Evolutionary conservation across 169 alveolate species (phyloP).

Genomic region (Amoebophrya sp.): DNA sequence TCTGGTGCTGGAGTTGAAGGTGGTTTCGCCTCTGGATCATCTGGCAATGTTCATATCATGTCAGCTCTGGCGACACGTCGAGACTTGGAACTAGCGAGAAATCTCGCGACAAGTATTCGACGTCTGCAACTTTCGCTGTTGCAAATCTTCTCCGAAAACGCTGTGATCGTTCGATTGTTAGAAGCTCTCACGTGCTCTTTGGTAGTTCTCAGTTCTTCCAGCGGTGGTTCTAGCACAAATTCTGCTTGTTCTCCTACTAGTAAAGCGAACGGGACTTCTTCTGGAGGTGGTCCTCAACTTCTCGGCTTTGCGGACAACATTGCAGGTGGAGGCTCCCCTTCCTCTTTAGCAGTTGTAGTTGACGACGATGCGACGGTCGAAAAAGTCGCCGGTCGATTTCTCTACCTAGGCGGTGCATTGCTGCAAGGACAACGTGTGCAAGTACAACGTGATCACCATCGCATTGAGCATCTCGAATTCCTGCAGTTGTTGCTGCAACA

Average conservation of each 20-base stretch:
- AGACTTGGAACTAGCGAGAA: not conserved
- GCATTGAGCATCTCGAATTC: not conserved
- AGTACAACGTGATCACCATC: not conserved
- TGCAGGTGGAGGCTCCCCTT: not conserved
- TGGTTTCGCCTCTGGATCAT: too few species aligned
- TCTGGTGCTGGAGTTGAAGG: too few species aligned
- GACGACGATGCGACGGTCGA: not conserved
- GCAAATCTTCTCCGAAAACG: not conserved
- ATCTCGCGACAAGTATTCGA: not conserved
- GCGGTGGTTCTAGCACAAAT: too few species aligned
- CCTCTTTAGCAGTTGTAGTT: not conserved
- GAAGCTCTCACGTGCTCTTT: not conserved
- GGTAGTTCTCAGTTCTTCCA: not conserved
- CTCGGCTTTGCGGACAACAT: not conserved
- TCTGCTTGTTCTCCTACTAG: too few species aligned
- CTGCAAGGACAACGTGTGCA: not conserved
- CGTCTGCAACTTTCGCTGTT: not conserved
- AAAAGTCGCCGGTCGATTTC: not conserved
- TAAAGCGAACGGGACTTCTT: not conserved
- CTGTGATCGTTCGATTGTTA: not conserved
- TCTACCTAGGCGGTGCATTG: not conserved
- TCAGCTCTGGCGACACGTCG: not conserved
- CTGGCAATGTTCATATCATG: too few species aligned
- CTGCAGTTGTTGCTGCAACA: not conserved
- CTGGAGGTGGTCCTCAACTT: not conserved